phyloP scores from a whole-genome alignment of 331 rosid species.

The Erythrophleum ivorense region DNA sequence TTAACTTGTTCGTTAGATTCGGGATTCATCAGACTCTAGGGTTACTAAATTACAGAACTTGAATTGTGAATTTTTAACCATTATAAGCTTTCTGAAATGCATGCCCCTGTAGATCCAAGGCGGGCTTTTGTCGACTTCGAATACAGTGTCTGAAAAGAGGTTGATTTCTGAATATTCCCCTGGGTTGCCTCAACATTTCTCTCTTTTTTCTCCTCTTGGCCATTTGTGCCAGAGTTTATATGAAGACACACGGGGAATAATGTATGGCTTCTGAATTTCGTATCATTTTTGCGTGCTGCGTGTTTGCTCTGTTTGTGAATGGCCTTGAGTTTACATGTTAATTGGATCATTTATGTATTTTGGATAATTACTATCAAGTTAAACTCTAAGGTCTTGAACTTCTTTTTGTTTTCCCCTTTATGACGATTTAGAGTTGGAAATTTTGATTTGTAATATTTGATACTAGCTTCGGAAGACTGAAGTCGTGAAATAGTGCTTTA shows the following conservation, averaged over 20 bases:
- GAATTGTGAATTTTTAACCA: constrained; percentile 43
- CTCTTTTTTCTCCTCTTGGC: not conserved
- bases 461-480: constrained; percentile 11
- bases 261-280: constrained; percentile 1
- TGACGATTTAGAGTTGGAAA: not conserved
- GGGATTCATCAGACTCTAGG: constrained; percentile 42
- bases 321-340: not conserved
- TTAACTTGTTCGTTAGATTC: constrained; percentile 24
- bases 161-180: constrained; percentile 9
- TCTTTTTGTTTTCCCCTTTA: not conserved
- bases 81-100: constrained; percentile 33
- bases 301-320: not conserved
- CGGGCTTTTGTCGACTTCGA: constrained; percentile 33
- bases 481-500: not conserved
- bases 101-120: constrained; percentile 49
- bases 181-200: not conserved
- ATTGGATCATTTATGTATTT: not conserved
- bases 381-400: not conserved
- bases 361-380: no score
- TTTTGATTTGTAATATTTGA: constrained; percentile 3
- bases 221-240: not conserved
- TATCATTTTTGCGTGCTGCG: not conserved
- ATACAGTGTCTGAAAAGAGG: constrained; percentile 13
- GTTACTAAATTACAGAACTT: constrained; percentile 46
- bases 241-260: not conserved